Evolutionary conservation across 305 asterid species (phyloP).

Genomic region (Fraxinus paxiana): DNA sequence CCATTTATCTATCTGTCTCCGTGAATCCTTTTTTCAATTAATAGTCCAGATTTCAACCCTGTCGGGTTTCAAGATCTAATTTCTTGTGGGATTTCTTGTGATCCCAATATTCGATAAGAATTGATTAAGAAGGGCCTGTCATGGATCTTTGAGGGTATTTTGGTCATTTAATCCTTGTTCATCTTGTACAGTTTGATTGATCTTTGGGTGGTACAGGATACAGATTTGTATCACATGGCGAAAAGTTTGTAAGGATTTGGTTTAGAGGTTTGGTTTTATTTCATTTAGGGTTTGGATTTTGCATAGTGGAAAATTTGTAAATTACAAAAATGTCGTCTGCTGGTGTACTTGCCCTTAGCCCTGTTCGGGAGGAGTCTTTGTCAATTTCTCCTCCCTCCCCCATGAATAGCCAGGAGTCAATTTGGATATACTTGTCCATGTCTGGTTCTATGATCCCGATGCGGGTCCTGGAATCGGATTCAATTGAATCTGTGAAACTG

Average conservation of each 20-base stretch:
- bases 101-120: not conserved
- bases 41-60: not conserved
- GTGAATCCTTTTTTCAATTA: not conserved
- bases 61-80: not conserved
- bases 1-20: not conserved
- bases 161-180: not conserved
- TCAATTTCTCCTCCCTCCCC: slow-evolving; percentile 44
- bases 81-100: not conserved
- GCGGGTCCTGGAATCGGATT: slow-evolving; percentile 72
- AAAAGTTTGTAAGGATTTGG: not conserved
- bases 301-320: slow-evolving; percentile 8
- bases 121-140: not conserved
- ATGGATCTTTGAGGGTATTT: slow-evolving; percentile 12
- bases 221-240: not conserved
- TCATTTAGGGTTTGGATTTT: not conserved
- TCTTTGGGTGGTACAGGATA: slow-evolving; percentile 3
- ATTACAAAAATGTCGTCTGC: slow-evolving; percentile 59
- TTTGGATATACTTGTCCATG: slow-evolving; percentile 52
- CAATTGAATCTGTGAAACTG: slow-evolving; percentile 70
- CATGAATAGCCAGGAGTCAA: slow-evolving; percentile 49
- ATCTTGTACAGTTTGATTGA: slow-evolving; percentile 2
- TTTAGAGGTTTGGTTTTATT: not conserved
- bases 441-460: slow-evolving; percentile 65
- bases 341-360: slow-evolving; percentile 58
- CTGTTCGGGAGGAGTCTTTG: slow-evolving; percentile 42